phyloP scores from a whole-genome alignment of 1,139 yeast species.

The Hansenula lynferdii region DNA sequence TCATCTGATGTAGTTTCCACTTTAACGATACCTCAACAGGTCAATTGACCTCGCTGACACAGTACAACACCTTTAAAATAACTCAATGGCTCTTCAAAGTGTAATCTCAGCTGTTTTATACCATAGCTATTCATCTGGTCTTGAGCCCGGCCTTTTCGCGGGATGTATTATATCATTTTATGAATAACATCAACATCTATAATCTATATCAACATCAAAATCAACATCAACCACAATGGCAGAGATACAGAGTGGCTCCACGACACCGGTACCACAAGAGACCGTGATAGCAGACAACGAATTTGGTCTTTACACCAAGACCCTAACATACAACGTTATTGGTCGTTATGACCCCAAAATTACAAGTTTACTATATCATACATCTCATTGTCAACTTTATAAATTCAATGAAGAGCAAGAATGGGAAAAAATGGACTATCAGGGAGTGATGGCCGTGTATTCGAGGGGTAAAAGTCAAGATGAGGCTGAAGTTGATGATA shows the following conservation, averaged over 20 bases:
- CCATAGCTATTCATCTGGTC: too few species aligned
- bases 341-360: constrained; percentile 79
- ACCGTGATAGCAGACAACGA: constrained; percentile 8
- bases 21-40: too few species aligned
- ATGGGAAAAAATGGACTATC: constrained; percentile 78
- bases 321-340: constrained; percentile 76
- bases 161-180: too few species aligned
- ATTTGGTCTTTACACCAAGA: constrained; percentile 54
- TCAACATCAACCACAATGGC: neutral
- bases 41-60: too few species aligned
- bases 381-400: constrained; percentile 73
- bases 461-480: constrained; percentile 42
- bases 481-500: constrained; percentile 27
- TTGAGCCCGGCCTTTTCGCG: too few species aligned
- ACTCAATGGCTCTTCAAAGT: too few species aligned
- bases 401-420: constrained; percentile 53
- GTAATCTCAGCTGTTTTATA: too few species aligned
- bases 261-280: neutral
- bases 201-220: neutral
- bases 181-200: too few species aligned
- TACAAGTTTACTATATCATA: constrained; percentile 65
- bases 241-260: too few species aligned
- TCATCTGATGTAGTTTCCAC: too few species aligned
- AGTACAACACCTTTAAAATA: too few species aligned
- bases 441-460: constrained; percentile 80